Evolutionary conservation across 345 rosid genomes (phyloP).

Genomic region (Pelargonium nanum): DNA sequence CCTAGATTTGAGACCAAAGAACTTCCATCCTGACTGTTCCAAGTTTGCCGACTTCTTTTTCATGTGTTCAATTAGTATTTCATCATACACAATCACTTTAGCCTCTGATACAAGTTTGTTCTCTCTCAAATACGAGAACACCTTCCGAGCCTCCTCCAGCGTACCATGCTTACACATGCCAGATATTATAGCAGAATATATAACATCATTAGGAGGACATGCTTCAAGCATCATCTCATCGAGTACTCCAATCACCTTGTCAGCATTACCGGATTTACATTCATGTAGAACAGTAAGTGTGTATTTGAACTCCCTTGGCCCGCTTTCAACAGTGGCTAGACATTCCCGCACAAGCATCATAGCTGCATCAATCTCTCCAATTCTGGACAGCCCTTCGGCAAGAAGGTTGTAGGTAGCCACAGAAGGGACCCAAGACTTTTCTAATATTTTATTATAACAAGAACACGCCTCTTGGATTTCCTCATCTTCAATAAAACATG

Average conservation of each 20-base stretch:
- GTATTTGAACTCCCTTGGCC: constrained; percentile 78
- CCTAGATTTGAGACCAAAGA: constrained; percentile 84
- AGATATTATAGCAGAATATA: constrained; percentile 50
- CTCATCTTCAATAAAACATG: constrained; percentile 43
- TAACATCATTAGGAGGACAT: constrained; percentile 39
- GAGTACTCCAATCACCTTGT: constrained; percentile 56
- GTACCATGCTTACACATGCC: constrained; percentile 80
- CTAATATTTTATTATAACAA: constrained; percentile 62
- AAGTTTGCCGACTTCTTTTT: constrained; percentile 80
- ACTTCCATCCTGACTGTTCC: constrained; percentile 57
- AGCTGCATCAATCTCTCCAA: constrained; percentile 75
- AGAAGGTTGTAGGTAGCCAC: constrained; percentile 58
- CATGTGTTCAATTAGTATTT: constrained; percentile 64
- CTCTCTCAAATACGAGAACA: constrained; percentile 44
- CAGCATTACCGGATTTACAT: constrained; percentile 42
- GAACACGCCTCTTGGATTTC: constrained; percentile 53
- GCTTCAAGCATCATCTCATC: constrained; percentile 73
- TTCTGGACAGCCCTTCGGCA: constrained; percentile 55
- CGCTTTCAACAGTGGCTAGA: constrained; percentile 52
- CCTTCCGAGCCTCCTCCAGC: constrained; percentile 62
- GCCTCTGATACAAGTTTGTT: constrained; percentile 52
- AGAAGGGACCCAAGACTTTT: constrained; percentile 59
- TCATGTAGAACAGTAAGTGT: constrained; percentile 43
- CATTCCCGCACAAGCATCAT: constrained; percentile 82
- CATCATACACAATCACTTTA: constrained; percentile 59